A percentile compares a stretch with the other conserved stretches of the same genome.
Evolutionary conservation across 352 stramenopile species (phyloP).

Genomic region (Phytopythium aichiense): DNA sequence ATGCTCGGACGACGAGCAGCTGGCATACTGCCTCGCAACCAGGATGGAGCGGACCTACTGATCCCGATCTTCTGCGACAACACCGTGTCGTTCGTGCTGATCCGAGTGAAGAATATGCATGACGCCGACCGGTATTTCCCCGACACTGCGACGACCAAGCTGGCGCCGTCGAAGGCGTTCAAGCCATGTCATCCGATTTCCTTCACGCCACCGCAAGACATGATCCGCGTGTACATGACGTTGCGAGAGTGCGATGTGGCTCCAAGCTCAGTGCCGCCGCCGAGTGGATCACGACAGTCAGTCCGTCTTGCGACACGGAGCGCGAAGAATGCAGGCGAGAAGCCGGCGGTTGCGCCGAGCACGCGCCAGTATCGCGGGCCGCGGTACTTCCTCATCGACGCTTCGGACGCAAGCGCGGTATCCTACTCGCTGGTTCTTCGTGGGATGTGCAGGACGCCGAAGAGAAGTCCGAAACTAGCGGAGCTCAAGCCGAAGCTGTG

Average conservation of each 20-base stretch:
- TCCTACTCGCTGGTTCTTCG: background rate
- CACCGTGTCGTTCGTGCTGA: conserved; percentile 16
- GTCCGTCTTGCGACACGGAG: too few species aligned
- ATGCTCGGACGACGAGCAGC: conserved; percentile 19
- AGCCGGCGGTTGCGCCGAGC: too few species aligned
- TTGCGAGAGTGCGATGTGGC: background rate
- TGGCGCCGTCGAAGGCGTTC: background rate
- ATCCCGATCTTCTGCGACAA: conserved; percentile 13
- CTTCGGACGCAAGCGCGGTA: background rate
- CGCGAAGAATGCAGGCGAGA: too few species aligned
- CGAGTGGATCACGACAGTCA: too few species aligned
- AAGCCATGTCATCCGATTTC: background rate
- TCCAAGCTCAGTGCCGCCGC: background rate
- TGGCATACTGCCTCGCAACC: conserved; percentile 8
- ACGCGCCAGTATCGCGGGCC: background rate
- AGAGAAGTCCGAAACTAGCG: background rate
- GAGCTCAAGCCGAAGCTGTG: background rate
- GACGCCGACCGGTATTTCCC: background rate
- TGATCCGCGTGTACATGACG: background rate
- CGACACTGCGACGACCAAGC: background rate
- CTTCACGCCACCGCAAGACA: background rate
- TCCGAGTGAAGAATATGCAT: conserved; percentile 10
- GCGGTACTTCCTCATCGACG: background rate
- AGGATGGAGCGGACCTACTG: conserved; percentile 10
- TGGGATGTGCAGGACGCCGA: background rate